Base-by-base conservation (phyloP, 2,329 filamentous ascomycete genomes). In the Zasmidium cellare region DNA sequence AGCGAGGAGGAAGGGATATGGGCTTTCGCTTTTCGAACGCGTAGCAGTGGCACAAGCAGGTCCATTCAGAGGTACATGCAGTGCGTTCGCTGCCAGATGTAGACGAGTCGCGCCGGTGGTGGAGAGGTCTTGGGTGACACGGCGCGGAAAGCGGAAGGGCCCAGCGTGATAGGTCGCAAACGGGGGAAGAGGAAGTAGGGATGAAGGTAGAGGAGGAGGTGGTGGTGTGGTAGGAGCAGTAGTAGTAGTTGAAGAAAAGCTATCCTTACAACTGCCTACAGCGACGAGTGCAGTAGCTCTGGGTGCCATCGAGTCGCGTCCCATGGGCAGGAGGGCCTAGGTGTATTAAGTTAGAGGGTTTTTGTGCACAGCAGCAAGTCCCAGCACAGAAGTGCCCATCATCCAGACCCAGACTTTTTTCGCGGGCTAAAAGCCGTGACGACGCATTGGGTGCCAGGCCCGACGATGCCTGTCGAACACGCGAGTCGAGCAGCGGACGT, bases 301-400 rank as follows among this genome's bases (percentile, higher is more conserved):
- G 16, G 44, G 41, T 49, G 54, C 59, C 59, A 62, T 62, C 54
- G 54, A 54, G 48, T 59, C 54, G 56, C 54, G 57, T 58, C 56
- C 57, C 60, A 63, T 59, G 58, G 58, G 57, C 25, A 28, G 55
- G 58, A 56, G n/a, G 53, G 56, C 54, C 58, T 59, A 52, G 51
- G 55, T 41, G 18, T 50, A 61, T 61, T 62, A 54, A 60, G 59
- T 62, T 64, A 60, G 61, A 54, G 59, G 57, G 59, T 57, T 55
- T n/a, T 53, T 55, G 55, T 41, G 25, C 25, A 28, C 25, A 28
- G 25, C 25, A 28, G 25, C 25, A 28, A 28, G 25, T 11, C 5
- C 6, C 25, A 28, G 25, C 25, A 28, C 60, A 58, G 60, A 41
- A 45, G 16, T 3, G 35, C 25, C 11, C 25, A 11, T 41, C 35